Conservation (phyloP, 129 eudicot genomes). For the Cynara cardunculus region DNA sequence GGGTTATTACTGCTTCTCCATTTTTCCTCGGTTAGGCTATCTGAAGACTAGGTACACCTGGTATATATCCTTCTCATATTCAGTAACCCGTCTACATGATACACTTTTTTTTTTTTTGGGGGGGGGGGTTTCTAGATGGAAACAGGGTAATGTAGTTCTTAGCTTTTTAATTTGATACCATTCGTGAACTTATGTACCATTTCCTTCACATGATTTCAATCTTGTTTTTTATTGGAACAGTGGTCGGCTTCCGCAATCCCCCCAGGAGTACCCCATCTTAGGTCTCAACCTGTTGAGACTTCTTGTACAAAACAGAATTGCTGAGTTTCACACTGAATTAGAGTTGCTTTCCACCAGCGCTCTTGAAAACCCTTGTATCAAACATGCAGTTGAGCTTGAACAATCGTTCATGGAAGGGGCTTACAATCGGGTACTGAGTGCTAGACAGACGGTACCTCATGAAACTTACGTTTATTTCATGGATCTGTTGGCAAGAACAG, state of each 20-base stretch:
- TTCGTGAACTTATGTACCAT: neutral
- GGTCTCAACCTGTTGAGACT: constrained; percentile 96
- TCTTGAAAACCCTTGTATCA: constrained; percentile 77
- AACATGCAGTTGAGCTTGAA: constrained; percentile 92
- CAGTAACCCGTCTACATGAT: no score
- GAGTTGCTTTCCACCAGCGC: constrained; percentile 80
- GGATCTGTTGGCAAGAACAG: constrained; percentile 90
- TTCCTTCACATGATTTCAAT: neutral
- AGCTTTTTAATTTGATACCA: neutral
- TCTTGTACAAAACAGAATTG: constrained; percentile 92
- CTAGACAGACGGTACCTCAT: constrained; percentile 91
- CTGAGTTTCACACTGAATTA: constrained; percentile 92
- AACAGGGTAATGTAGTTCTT: neutral
- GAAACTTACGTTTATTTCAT: constrained; percentile 87
- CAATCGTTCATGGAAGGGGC: constrained; percentile 98
- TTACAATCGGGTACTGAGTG: constrained; percentile 87
- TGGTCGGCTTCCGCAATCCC: constrained; percentile 65
- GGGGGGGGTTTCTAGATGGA: no score
- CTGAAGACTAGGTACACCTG: no score
- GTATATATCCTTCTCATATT: no score
- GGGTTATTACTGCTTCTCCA: no score
- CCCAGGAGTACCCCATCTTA: constrained; percentile 83
- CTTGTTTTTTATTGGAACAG: constrained; percentile 46
- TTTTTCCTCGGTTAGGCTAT: no score
- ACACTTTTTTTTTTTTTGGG: no score